Base-by-base conservation (phyloP, 1,284 basidiomycete species). In the Anthracocystis walkeri region DNA sequence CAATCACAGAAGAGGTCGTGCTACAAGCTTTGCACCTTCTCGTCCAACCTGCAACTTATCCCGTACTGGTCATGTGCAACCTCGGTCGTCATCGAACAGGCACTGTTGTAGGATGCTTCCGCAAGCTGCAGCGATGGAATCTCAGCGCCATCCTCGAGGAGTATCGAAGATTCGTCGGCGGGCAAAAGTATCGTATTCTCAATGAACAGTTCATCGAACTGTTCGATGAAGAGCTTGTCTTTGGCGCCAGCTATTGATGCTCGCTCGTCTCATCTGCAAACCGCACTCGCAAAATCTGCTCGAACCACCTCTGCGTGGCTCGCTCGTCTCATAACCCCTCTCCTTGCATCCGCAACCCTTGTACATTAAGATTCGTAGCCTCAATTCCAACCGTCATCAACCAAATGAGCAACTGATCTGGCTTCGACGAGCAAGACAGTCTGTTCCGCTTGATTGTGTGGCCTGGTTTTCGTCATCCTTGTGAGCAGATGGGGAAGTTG, bases 191-290 rank as follows among this genome's bases (percentile, higher is more conserved):
- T 27, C 80, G 88, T 48, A 86, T 88, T 20, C 81, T 88, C 65
- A 88, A 88, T 71, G 88, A 88, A 75, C 88, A 88, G 87, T 89
- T 88, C 69, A 89, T 89, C 74, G 88, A 88, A 80, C 84, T 88
- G 31, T 89, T 89, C 64, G 87, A 88, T 68, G 87, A 87, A 52
- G 87, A 88, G 67, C 81, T 88, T 45, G 87, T 88, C 23, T 86
- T 79, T 90, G 87, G 91, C 89, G 70, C 68, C 20, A 71, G 68
- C 63, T 71, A 71, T n/a, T 68, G 20, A 58, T 38, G 12, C 14
- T 38, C 35, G 14, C 16, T 12, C 4, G 16, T 38, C 4, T 14
- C 11, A 33, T 33, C 11, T 16, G 3, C 35, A 38, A 38, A 16
- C 12, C 3, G 4, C 11, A 38, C 12, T 8, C 31, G 12, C 31